These are phyloP conservation scores for Gossypium mustelinum DNA, from an alignment of 345 rosid species.

Conservation along the genomic window DNA sequence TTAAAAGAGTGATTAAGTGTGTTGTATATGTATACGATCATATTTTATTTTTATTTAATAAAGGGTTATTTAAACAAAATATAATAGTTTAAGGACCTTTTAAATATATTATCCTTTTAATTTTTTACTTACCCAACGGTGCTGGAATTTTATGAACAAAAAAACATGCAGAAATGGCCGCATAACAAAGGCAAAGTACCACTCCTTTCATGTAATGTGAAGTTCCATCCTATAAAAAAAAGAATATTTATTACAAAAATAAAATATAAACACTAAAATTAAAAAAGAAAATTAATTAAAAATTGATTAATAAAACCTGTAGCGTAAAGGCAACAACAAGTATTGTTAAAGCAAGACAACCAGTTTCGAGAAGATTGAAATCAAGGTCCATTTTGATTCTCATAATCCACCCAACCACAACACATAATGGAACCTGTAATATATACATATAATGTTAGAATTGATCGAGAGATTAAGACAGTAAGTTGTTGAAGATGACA, in stretches of 20 bases:
- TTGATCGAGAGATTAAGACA: too few species aligned
- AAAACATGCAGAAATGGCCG: slow-evolving; percentile 71
- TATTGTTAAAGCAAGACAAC: slow-evolving; percentile 64
- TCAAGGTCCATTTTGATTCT: slow-evolving; percentile 73
- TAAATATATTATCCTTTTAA: too few species aligned
- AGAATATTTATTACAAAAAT: not conserved
- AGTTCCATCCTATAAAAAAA: slow-evolving; percentile 67
- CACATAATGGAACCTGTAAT: slow-evolving; percentile 70
- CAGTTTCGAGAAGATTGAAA: slow-evolving; percentile 84
- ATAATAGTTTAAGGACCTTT: too few species aligned
- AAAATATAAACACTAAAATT: not conserved
- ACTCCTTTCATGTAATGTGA: slow-evolving; percentile 87
- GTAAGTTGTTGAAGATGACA: not conserved
- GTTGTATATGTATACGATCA: too few species aligned
- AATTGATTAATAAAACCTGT: slow-evolving; percentile 41
- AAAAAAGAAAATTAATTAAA: not conserved
- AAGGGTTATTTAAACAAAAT: too few species aligned
- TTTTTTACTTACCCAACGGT: slow-evolving; percentile 32
- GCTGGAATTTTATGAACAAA: slow-evolving; percentile 52
- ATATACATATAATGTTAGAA: not conserved
- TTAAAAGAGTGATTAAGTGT: too few species aligned
- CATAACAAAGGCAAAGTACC: slow-evolving; percentile 69
- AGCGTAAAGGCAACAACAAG: slow-evolving; percentile 63
- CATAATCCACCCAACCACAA: slow-evolving; percentile 78
- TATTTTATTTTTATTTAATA: too few species aligned